A percentile compares a stretch with the other conserved stretches of the same genome.
Evolutionary conservation across 2,329 filamentous ascomycete species (phyloP).

Genomic region (Graphilbum sp.): DNA sequence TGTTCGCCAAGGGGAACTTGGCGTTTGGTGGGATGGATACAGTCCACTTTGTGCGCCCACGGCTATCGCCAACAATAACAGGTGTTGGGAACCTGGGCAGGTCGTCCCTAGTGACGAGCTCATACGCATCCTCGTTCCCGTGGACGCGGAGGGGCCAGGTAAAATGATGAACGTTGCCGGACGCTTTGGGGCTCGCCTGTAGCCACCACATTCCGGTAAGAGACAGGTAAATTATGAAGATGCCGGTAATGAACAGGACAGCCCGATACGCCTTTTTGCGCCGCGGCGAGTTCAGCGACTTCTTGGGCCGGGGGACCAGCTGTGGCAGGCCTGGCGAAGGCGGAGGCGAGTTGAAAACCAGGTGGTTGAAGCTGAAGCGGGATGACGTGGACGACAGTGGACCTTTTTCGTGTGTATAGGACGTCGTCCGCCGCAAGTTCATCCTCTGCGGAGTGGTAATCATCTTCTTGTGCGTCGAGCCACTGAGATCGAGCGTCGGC

Average conservation of each 20-base stretch:
- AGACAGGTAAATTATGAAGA: slow-evolving; percentile 28
- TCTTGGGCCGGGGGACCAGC: slow-evolving; percentile 44
- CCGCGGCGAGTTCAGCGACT: slow-evolving; percentile 38
- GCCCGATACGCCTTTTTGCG: slow-evolving; percentile 41
- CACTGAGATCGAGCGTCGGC: slow-evolving; percentile 28
- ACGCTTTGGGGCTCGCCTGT: slow-evolving; percentile 2
- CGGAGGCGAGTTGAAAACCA: slow-evolving; percentile 50
- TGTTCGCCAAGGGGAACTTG: slow-evolving; percentile 48
- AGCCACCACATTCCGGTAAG: slow-evolving; percentile 16
- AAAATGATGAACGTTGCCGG: slow-evolving; percentile 9
- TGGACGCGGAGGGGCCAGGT: slow-evolving; percentile 25
- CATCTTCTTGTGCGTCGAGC: slow-evolving; percentile 29
- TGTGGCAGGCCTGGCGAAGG: slow-evolving; percentile 56
- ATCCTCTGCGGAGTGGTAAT: slow-evolving; percentile 37
- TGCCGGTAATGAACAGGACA: slow-evolving; percentile 34
- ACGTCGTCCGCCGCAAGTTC: slow-evolving; percentile 41
- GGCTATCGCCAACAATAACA: slow-evolving; percentile 49
- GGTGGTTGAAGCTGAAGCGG: slow-evolving; percentile 49
- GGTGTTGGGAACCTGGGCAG: slow-evolving; percentile 60
- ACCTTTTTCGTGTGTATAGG: slow-evolving; percentile 37
- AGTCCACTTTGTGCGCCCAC: slow-evolving; percentile 58
- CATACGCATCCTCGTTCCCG: slow-evolving; percentile 31
- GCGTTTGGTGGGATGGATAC: slow-evolving; percentile 56
- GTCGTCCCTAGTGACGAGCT: slow-evolving; percentile 48
- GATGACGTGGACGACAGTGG: slow-evolving; percentile 44